A percentile compares a stretch with the other conserved stretches of the same genome.
These are phyloP conservation scores for Fabrea salina DNA, from an alignment of 169 alveolate genomes.

Conservation along the genomic window DNA sequence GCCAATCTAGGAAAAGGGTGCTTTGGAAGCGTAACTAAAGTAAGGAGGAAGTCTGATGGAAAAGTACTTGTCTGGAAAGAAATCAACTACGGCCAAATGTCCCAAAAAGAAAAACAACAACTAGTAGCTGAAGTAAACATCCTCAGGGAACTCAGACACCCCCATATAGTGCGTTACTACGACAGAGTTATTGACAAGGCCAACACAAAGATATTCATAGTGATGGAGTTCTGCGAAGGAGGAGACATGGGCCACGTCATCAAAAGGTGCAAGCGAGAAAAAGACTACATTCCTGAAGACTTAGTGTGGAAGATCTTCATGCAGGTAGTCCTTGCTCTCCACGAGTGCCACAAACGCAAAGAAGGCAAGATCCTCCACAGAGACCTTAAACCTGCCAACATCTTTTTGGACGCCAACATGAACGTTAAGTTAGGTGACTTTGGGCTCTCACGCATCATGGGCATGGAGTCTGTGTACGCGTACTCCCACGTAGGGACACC, in stretches of 20 bases:
- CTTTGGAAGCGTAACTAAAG: constrained; percentile 84
- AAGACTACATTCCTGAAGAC: constrained; percentile 91
- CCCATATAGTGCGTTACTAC: constrained; percentile 92
- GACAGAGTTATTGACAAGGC: constrained; percentile 92
- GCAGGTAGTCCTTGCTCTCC: constrained; percentile 90
- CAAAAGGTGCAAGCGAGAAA: constrained; percentile 85
- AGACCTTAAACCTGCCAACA: constrained; percentile 95
- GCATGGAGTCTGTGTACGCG: constrained; percentile 90
- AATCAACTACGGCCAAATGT: constrained; percentile 91
- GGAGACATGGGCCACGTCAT: constrained; percentile 93
- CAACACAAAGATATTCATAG: constrained; percentile 87
- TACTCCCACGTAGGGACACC: constrained; percentile 96
- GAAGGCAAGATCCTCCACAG: constrained; percentile 91
- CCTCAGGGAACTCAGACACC: constrained; percentile 92
- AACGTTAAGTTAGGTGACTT: constrained; percentile 93
- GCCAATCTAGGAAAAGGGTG: constrained; percentile 82
- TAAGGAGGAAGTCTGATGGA: constrained; percentile 70
- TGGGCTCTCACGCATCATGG: constrained; percentile 92
- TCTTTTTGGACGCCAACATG: constrained; percentile 84
- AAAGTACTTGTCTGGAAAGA: constrained; percentile 93
- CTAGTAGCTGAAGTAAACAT: constrained; percentile 96
- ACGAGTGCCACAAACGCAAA: constrained; percentile 92
- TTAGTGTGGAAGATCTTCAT: constrained; percentile 91
- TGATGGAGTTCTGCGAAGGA: constrained; percentile 96
- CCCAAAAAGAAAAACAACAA: constrained; percentile 93